phyloP scores from a whole-genome alignment of 768 basidiomycete genomes.

The Cystofilobasidium ferigula region DNA sequence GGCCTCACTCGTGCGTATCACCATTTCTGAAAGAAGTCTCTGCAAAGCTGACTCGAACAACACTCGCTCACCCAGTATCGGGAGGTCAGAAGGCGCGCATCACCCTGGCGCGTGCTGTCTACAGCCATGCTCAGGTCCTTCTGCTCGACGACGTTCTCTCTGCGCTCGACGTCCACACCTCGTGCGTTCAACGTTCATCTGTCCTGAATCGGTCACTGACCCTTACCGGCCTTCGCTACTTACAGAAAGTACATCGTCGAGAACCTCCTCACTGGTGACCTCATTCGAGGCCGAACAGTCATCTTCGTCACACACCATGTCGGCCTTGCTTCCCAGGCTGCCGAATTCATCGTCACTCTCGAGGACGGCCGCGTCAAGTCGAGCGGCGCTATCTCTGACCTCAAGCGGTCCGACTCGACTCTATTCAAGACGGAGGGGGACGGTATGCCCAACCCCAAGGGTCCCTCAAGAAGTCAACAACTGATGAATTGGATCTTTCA shows the following conservation, averaged over 20 bases:
- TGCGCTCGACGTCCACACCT: slow-evolving; percentile 48
- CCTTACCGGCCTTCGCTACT: too few relatives aligned
- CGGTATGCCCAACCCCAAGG: background rate
- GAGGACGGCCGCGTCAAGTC: slow-evolving; percentile 33
- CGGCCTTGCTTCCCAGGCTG: slow-evolving; percentile 35
- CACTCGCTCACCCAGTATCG: background rate
- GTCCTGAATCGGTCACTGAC: too few relatives aligned
- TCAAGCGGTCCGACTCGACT: background rate
- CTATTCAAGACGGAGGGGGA: background rate
- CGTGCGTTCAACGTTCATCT: too few relatives aligned
- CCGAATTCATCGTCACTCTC: slow-evolving; percentile 36
- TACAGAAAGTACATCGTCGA: slow-evolving; percentile 47
- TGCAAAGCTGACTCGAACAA: too few relatives aligned
- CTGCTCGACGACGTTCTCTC: slow-evolving; percentile 21
- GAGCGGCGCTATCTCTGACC: slow-evolving; percentile 33
- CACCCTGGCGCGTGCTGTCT: slow-evolving; percentile 29
- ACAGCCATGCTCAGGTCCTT: slow-evolving; percentile 14
- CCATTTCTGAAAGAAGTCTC: too few relatives aligned
- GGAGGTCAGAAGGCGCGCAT: slow-evolving; percentile 54
- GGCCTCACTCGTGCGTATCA: too few relatives aligned
- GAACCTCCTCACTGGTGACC: slow-evolving; percentile 45
- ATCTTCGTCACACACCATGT: slow-evolving; percentile 41
- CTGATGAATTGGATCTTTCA: too few relatives aligned
- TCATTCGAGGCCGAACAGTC: slow-evolving; percentile 46
- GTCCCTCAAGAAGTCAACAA: background rate